Conservation (phyloP, 257 asterid genomes). For the Forsythia suspensa region DNA sequence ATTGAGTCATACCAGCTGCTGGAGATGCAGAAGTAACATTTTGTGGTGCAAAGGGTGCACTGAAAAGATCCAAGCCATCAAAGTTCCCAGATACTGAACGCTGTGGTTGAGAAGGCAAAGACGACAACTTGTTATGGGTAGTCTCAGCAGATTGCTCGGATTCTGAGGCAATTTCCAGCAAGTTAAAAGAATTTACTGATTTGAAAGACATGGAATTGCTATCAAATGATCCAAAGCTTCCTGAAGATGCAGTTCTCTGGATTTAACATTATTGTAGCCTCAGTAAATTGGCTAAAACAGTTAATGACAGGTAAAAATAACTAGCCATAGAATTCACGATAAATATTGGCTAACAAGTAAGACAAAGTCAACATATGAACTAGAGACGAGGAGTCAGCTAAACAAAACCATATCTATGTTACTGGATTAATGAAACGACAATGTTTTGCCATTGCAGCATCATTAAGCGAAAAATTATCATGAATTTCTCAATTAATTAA, state of each 20-base stretch:
- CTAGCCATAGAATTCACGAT: not conserved
- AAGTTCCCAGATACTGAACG: constrained; percentile 28
- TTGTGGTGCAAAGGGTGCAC: constrained; percentile 41
- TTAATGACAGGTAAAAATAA: not conserved
- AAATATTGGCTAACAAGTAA: not conserved
- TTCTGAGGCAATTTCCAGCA: constrained; percentile 36
- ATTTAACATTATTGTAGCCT: constrained; percentile 24
- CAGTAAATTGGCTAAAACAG: constrained; percentile 21
- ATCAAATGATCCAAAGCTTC: constrained; percentile 67
- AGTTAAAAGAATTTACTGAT: constrained; percentile 29
- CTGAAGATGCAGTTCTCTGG: constrained; percentile 69
- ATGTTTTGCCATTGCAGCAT: not conserved
- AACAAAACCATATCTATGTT: not conserved
- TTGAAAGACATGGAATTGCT: constrained; percentile 45
- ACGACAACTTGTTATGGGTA: constrained; percentile 27
- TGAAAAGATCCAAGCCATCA: constrained; percentile 51
- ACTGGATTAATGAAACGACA: not conserved
- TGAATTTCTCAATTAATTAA: not conserved
- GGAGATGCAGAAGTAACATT: constrained; percentile 35
- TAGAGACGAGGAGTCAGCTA: not conserved
- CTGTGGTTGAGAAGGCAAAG: constrained; percentile 36
- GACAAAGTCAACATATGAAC: not conserved
- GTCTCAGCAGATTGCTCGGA: constrained; percentile 36
- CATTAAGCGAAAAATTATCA: not conserved
- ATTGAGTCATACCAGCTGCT: constrained; percentile 33